phyloP scores from a whole-genome alignment of 1,284 basidiomycete species.

The Puccinia coronata region DNA sequence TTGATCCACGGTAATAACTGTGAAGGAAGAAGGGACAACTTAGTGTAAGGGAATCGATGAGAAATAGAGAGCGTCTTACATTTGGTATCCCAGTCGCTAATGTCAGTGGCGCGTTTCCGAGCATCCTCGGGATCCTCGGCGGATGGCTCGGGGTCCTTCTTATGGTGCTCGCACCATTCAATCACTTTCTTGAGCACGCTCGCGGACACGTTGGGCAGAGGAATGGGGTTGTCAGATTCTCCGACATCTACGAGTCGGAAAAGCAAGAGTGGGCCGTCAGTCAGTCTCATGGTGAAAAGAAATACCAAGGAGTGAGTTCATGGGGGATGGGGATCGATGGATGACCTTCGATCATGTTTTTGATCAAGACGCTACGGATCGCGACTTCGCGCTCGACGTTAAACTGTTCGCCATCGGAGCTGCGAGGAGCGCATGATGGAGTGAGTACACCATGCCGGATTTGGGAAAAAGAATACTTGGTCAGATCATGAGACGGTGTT shows the following conservation, averaged over 20 bases:
- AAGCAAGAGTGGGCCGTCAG: neutral
- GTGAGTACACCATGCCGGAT: too few species aligned
- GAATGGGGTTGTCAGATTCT: slow-evolving; percentile 83
- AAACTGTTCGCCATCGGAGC: slow-evolving; percentile 92
- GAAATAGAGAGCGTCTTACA: slow-evolving; percentile 9
- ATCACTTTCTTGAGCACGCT: slow-evolving; percentile 96
- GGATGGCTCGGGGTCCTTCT: slow-evolving; percentile 89
- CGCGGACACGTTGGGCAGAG: slow-evolving; percentile 93
- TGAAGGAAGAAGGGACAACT: neutral
- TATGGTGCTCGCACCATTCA: slow-evolving; percentile 99
- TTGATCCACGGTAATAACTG: slow-evolving; percentile 60
- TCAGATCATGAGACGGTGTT: neutral
- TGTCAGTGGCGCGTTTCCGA: slow-evolving; percentile 93
- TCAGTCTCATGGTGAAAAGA: too few species aligned
- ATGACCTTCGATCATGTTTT: slow-evolving; percentile 98
- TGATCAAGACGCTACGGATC: slow-evolving; percentile 92
- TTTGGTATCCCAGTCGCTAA: slow-evolving; percentile 98
- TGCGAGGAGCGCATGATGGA: neutral
- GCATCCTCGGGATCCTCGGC: slow-evolving; percentile 72
- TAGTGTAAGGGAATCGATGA: neutral
- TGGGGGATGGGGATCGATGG: slow-evolving; percentile 52
- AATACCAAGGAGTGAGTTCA: too few species aligned
- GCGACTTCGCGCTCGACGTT: slow-evolving; percentile 90
- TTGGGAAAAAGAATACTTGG: slow-evolving; percentile 21
- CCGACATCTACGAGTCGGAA: slow-evolving; percentile 73